Base-by-base conservation (phyloP, 176 grass and related monocot species). In the Oryza officinalis region DNA sequence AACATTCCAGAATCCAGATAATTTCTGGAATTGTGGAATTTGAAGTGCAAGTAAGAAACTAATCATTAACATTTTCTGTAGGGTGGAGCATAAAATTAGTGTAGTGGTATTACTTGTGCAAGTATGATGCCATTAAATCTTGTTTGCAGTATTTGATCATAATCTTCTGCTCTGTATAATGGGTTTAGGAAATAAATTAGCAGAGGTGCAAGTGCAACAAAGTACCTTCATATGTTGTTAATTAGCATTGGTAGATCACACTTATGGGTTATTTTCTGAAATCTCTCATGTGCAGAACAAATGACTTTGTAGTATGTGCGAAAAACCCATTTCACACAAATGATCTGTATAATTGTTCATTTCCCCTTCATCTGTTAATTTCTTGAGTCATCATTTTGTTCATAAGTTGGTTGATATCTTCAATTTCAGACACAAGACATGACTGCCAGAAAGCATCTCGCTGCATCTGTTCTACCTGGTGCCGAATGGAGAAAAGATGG, bases 391-490 rank as follows among this genome's bases (percentile, higher is more conserved):
- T 20, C 20, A 40, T 80, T 40, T 77, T 18, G 30, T 14, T 87
- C 23, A 41, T 75, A 75, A 73, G 41, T 65, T 77, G 8, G 30
- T 70, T 68, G 12, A 31, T 67, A 57, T 57, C 6, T 57, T 57
- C 18, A 33, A 52, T 89, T 89, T 67, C 84, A 94, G 92, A 72
- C 54, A 49, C 67, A 79, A 63, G 79, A 74, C 67, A 80, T 77
- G 61, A 72, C 68, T 64, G 71, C 69, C 33, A 79, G 85, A 87
- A 91, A 87, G 13, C 77, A 87, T 18, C 65, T 82, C 60, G 74
- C 75, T 27, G n/a, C 71, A 15, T 87, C 86, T 79, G 67, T 75
- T 74, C 66, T 81, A 84, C 76, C 95, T 74, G 87, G 75, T 86
- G 83, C 72, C 41, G 59, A 61, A 46, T 84, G 87, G 84, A 90